Evolutionary conservation across 495 filamentous ascomycete species (phyloP), one percentile per base, ranked within the genome.

Genomic region (Parachaetomium inaequale): DNA sequence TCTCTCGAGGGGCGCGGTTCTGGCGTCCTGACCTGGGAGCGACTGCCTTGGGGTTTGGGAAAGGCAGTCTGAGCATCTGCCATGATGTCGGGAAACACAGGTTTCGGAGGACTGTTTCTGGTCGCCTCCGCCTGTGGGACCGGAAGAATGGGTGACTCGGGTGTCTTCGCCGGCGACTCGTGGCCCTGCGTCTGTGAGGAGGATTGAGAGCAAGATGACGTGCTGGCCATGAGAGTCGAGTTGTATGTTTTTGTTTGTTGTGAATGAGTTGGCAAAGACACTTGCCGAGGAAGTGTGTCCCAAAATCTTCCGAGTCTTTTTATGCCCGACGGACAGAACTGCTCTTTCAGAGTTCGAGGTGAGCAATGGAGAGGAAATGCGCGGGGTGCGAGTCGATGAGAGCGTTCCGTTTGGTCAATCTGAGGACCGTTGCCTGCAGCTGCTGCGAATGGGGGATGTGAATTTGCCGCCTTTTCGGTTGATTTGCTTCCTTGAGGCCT

Each of bases 1-100:
- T 68, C 65, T 40, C 69, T 72, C 63, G 65, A 68, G 14, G 23
- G 54, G 66, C 63, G 70, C 32, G 69, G 73, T 50, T 76, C 74
- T 28, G 74, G 74, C 0, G 74, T 76, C 38, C 64, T 70, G 40
- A 73, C 62, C 45, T 69, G 69, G 32, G 61, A 4, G 31, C 67
- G 64, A 43, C 28, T 59, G 64, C 58, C 61, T 19, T 58, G 63
- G 4, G 58, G 65, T 12, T 66, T 68, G 42, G 63, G 52, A 10
- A 52, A 26, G 7, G 54, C 45, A 34, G 31, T 42, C 29, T 63
- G 58, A 34, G 61, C 29, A 42, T 63, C 65, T 2, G 60, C 58
- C 70, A 72, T 72, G 12, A 28, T 64, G 60, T 64, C 63, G 40
- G 62, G 21, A 32, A 31, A 29, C 23, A 40, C 49, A 19, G 64